Base-by-base conservation (phyloP, 495 filamentous ascomycete genomes). In the Penicillium subrubescens region DNA sequence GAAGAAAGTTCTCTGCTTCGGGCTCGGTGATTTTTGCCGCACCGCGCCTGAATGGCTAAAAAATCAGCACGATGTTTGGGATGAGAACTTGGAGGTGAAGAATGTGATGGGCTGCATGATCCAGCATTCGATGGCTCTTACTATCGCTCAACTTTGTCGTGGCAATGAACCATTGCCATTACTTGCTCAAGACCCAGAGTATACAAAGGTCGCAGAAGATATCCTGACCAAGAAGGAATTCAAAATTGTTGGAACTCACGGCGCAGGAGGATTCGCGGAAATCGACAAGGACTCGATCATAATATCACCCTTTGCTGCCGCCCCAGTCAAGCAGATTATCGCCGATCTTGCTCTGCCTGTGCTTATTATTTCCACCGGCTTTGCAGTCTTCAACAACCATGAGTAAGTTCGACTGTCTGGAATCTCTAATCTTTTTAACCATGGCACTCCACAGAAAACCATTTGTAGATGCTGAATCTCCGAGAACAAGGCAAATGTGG, bases 1-100 rank as follows among this genome's bases (percentile, higher is more conserved):
- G 61, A 77, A 73, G 51, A 77, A 80, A 58, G 64, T 79, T 63
- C 58, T 80, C 41, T 78, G 77, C 64, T 80, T 78, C 46, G 75
- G 75, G 48, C 66, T 80, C 52, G 75, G 77, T 64, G 72, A 79
- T 59, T 68, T 78, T 62, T 71, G 67, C 64, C 67, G 60, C 60
- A 65, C 71, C 57, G 68, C 71, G 19, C 69, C 70, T 64, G 66
- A 75, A 56, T 75, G 72, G 74, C 60, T 70, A 46, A 76, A 72
- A 58, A 64, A 46, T 59, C 60, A 69, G 52, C 70, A 71, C 51
- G 65, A 63, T 58, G 72, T 60, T 57, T 70, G 57, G 69, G 66
- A 75, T 71, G 65, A 66, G 55, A 70, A 56, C 58, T 71, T 55
- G 63, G 75, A 72, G 31, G 61, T 72, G 50, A 59, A 74, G 64